phyloP scores from a whole-genome alignment of 345 rosid genomes.

The Microcos paniculata region DNA sequence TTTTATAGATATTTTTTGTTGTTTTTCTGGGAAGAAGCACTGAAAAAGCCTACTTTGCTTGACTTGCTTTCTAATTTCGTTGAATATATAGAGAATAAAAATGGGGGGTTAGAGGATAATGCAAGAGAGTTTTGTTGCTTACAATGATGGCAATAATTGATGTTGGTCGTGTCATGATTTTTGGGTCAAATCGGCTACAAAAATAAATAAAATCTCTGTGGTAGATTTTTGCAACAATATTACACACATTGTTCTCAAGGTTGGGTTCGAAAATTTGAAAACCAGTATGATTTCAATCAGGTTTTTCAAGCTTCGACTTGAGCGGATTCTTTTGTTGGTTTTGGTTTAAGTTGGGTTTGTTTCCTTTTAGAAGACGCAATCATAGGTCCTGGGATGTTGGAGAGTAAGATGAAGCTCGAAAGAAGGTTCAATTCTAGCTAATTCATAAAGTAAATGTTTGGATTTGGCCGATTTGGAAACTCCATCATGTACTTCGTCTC shows the following conservation, averaged over 20 bases:
- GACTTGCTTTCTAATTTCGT: background rate
- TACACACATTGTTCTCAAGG: too few species aligned
- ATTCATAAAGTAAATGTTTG: background rate
- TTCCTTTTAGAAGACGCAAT: background rate
- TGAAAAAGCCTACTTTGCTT: background rate
- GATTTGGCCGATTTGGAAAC: background rate
- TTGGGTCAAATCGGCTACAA: background rate
- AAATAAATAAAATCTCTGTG: too few species aligned
- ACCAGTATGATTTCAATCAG: too few species aligned
- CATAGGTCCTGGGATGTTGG: background rate
- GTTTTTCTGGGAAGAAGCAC: background rate
- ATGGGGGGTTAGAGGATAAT: background rate
- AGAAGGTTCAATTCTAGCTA: background rate
- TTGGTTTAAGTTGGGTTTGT: background rate
- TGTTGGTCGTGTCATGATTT: background rate
- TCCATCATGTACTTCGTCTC: background rate
- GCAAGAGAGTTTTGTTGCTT: background rate
- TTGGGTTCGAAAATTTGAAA: too few species aligned
- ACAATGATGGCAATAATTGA: background rate
- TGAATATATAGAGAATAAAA: background rate
- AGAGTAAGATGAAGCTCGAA: conserved; percentile 2
- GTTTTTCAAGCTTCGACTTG: too few species aligned
- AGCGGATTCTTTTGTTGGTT: too few species aligned
- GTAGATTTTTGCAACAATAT: too few species aligned
- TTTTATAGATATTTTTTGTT: background rate